Percentiles rank a stretch among this genome's conserved stretches.
phyloP scores from a whole-genome alignment of 208 protist genomes.

The Leishmania tropica region DNA sequence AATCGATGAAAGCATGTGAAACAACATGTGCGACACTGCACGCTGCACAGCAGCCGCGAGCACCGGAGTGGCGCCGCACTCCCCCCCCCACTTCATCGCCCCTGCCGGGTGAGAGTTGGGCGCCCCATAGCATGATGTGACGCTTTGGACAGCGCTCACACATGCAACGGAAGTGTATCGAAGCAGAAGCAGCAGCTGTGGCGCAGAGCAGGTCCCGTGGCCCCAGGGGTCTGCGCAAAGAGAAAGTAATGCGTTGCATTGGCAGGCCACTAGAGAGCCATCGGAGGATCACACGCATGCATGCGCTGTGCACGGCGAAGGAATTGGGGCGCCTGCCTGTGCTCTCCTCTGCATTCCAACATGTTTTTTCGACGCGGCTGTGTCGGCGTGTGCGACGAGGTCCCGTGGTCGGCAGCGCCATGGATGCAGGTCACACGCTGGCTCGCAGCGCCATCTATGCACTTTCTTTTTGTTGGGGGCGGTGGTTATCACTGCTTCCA shows the following conservation, averaged over 20 bases:
- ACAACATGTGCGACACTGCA: neutral
- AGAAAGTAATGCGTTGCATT: neutral
- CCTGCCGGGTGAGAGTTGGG: neutral
- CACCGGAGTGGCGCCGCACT: too few relatives aligned
- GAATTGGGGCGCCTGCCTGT: neutral
- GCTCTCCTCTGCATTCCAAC: neutral
- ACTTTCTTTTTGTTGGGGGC: neutral
- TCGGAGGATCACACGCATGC: neutral
- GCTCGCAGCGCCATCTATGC: neutral
- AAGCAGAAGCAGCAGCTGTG: neutral
- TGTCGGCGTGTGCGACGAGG: neutral
- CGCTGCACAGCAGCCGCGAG: neutral
- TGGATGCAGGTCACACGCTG: neutral
- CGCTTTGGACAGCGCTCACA: neutral
- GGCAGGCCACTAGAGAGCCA: neutral
- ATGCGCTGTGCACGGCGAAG: neutral
- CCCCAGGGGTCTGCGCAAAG: neutral
- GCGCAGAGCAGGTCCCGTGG: neutral
- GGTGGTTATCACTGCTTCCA: neutral
- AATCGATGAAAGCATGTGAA: neutral
- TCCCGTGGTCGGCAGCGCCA: neutral
- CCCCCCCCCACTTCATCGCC: neutral
- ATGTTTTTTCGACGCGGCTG: neutral
- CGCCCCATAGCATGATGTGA: neutral
- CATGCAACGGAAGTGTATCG: neutral